Percentiles rank a stretch among this genome's conserved stretches.
Conservation (phyloP, 108 stramenopile species). For the Cyclotella baltica region DNA sequence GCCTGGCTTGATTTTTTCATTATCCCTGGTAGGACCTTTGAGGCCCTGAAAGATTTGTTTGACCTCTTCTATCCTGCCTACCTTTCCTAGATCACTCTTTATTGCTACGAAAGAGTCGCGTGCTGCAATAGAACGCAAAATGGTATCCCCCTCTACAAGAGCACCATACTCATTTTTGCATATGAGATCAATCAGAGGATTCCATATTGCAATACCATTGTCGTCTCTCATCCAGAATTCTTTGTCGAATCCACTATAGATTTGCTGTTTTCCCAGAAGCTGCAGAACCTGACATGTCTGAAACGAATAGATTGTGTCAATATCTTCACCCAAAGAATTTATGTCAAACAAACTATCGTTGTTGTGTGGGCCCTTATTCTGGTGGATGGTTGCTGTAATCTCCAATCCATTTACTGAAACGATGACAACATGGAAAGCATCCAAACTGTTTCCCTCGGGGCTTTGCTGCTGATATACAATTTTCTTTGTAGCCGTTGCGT, state of each 20-base stretch:
- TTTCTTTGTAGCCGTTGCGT: slow-evolving; percentile 4
- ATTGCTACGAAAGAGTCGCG: slow-evolving; percentile 14
- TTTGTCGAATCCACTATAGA: slow-evolving; percentile 14
- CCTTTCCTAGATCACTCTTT: not conserved
- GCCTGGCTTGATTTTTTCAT: not conserved
- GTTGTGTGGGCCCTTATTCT: not conserved
- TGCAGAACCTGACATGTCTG: slow-evolving; percentile 20
- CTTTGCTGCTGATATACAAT: slow-evolving; percentile 27
- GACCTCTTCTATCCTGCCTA: not conserved
- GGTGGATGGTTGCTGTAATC: slow-evolving; percentile 14
- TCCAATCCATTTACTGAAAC: slow-evolving; percentile 16
- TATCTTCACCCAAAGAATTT: not conserved
- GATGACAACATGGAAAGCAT: slow-evolving; percentile 1
- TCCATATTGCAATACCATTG: slow-evolving; percentile 20
- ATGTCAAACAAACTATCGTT: not conserved
- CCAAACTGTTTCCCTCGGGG: not conserved
- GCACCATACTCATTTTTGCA: not conserved
- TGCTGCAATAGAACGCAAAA: slow-evolving; percentile 4
- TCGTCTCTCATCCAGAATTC: slow-evolving; percentile 23
- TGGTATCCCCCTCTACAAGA: not conserved
- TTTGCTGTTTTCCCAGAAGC: slow-evolving; percentile 12
- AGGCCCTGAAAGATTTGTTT: slow-evolving; percentile 1
- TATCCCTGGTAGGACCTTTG: not conserved
- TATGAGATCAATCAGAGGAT: slow-evolving; percentile 19
- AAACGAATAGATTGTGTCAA: slow-evolving; percentile 3